phyloP scores from a whole-genome alignment of 805 yeast species.

The Brettanomyces naardenensis region DNA sequence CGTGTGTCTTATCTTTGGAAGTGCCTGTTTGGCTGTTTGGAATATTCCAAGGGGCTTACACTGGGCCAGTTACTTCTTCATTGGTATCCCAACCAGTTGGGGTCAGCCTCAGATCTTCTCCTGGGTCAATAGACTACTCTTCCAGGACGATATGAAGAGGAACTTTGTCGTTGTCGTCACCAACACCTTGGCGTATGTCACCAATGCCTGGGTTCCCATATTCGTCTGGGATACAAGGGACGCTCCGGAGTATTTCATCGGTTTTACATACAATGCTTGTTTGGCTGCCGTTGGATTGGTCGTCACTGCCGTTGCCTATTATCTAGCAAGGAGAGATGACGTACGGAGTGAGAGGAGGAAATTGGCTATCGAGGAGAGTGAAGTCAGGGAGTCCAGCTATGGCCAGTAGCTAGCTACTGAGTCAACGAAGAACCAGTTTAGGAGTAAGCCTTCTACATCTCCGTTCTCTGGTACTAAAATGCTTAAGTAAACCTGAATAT shows the following conservation, averaged over 20 bases:
- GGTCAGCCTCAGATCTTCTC: slow-evolving; percentile 51
- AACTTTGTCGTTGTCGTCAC: slow-evolving; percentile 29
- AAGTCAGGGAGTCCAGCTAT: too few species aligned
- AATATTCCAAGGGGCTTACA: slow-evolving; percentile 39
- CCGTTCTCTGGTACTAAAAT: too few species aligned
- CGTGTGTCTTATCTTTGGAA: slow-evolving; percentile 32
- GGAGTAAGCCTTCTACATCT: too few species aligned
- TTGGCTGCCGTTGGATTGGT: slow-evolving; percentile 26
- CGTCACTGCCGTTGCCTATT: slow-evolving; percentile 20
- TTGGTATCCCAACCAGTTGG: slow-evolving; percentile 40
- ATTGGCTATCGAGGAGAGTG: too few species aligned
- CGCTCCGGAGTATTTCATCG: slow-evolving; percentile 29
- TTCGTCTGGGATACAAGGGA: slow-evolving; percentile 33
- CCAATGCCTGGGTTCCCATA: slow-evolving; percentile 33
- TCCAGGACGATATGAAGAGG: slow-evolving; percentile 36
- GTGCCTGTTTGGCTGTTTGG: slow-evolving; percentile 39
- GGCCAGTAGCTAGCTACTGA: too few species aligned
- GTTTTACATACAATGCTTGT: slow-evolving; percentile 31
- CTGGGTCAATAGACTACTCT: slow-evolving; percentile 44
- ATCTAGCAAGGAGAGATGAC: slow-evolving; percentile 20
- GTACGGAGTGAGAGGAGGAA: too few species aligned
- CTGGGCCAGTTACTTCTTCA: slow-evolving; percentile 42
- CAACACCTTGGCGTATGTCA: slow-evolving; percentile 38
- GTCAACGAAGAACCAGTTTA: too few species aligned
- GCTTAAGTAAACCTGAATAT: too few species aligned